phyloP scores from a whole-genome alignment of 1,284 basidiomycete species.

The Inonotus obliquus region DNA sequence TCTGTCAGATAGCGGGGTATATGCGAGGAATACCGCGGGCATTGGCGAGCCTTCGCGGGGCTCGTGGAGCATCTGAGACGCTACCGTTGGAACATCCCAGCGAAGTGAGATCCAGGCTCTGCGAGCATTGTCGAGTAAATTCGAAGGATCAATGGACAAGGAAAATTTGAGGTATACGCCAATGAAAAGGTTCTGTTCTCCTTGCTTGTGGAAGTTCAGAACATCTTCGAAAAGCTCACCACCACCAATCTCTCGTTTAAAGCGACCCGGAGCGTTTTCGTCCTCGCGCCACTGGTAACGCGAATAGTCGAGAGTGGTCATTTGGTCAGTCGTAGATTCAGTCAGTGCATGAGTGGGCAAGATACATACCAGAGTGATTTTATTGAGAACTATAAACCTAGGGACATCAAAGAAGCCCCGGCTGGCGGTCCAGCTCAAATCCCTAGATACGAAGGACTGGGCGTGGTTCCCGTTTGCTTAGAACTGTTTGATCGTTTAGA shows the following conservation, averaged over 20 bases:
- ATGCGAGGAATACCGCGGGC: conserved; percentile 10
- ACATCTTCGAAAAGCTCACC: conserved; percentile 9
- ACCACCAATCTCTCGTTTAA: conserved; percentile 7
- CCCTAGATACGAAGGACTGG: too few species aligned
- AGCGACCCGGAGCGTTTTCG: not conserved
- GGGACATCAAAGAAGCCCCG: too few species aligned
- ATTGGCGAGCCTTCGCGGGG: not conserved
- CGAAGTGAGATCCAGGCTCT: conserved; percentile 19
- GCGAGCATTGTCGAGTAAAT: conserved; percentile 5
- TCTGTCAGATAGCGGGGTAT: conserved; percentile 7
- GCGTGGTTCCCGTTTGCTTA: too few species aligned
- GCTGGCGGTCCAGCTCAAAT: too few species aligned
- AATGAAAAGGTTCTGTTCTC: conserved; percentile 4
- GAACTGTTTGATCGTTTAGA: too few species aligned
- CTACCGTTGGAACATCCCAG: conserved; percentile 18
- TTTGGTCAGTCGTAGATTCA: not conserved
- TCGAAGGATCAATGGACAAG: not conserved
- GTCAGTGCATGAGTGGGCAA: not conserved
- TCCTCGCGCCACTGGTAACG: conserved; percentile 9
- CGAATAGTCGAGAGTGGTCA: not conserved
- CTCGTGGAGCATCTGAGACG: conserved; percentile 11
- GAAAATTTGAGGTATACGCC: conserved; percentile 5
- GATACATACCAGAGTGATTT: too few species aligned
- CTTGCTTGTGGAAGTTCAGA: conserved; percentile 8
- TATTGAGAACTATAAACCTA: too few species aligned